Percentiles rank a stretch among this genome's conserved stretches.
Conservation (phyloP, 495 filamentous ascomycete species). For the Hyaloscypha variabilis region DNA sequence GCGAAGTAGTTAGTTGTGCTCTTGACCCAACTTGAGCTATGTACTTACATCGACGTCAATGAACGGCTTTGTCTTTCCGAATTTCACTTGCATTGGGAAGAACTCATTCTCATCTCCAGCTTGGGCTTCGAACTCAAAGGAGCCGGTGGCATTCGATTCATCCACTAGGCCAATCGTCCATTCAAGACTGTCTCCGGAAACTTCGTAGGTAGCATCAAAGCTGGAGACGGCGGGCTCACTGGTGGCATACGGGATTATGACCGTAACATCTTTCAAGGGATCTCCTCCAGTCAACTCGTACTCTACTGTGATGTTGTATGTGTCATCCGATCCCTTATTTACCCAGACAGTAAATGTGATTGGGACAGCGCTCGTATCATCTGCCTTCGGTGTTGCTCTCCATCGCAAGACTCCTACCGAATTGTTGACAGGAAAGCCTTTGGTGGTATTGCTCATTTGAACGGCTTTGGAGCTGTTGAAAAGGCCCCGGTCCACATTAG, state of each 20-base stretch:
- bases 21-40: background rate
- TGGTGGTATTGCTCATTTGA: conserved; percentile 80
- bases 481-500: conserved; percentile 85
- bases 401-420: conserved; percentile 87
- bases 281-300: conserved; percentile 84
- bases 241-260: conserved; percentile 81
- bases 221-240: conserved; percentile 87
- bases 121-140: conserved; percentile 92
- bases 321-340: conserved; percentile 76
- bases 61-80: conserved; percentile 83
- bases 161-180: conserved; percentile 88
- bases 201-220: conserved; percentile 93
- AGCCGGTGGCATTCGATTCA: conserved; percentile 76
- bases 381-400: conserved; percentile 72
- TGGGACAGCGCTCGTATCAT: conserved; percentile 75
- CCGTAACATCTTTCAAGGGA: conserved; percentile 77
- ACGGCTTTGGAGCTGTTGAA: conserved; percentile 80
- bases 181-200: conserved; percentile 88
- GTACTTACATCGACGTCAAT: conserved; percentile 84
- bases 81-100: conserved; percentile 94
- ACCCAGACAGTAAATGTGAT: conserved; percentile 97
- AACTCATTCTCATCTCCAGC: conserved; percentile 86
- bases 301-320: conserved; percentile 85
- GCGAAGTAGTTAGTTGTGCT: conserved; percentile 19
- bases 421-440: conserved; percentile 90